Base-by-base conservation (phyloP, 2,329 filamentous ascomycete species). In the Penicillium sp. region DNA sequence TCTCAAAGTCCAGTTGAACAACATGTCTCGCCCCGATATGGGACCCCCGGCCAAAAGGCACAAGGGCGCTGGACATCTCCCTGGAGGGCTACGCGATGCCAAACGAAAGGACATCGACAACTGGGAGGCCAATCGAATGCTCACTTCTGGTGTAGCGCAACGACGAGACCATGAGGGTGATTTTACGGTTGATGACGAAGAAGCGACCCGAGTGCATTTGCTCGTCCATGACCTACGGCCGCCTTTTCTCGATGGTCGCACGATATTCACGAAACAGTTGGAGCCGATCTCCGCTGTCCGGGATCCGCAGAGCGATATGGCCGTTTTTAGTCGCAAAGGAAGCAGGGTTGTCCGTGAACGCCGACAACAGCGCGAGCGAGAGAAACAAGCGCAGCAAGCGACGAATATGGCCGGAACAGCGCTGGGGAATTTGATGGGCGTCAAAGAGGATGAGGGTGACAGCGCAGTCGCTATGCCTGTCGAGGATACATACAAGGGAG, bases 51-150 rank as follows among this genome's bases (percentile, higher is more conserved):
- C 71, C 60, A 74, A 74, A 62, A 62, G 71, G 64, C 72, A 65
- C 55, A 74, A 74, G 57, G 69, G 66, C 60, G 67, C 66, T 51
- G 60, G 56, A 19, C 69, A 71, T 45, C 64, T 73, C 13, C 70
- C 71, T 42, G 58, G 65, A 49, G 64, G 67, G 44, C 61, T 74
- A 13, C 72, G 71, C 61, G 70, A 74, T 57, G 72, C 72, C 74
- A 90, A 92, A 65, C 90, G 96, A 71, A 91, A 89, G 69, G 94
- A 99, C 69, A 91, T 94, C 40, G 94, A 99, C 74, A 93, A 92
- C 0, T 99, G 94, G 94, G 95, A 99, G 74, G 94, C 93, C 14
- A 99, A 99, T 71, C 89, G 94, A 55, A 97, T 99, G 94, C 81
- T 99, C 57, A 94, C 92, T 1, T 97, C 92, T 18, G 93, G 93